phyloP scores from a whole-genome alignment of 2,329 filamentous ascomycete genomes.

The Exophiala bonariae region DNA sequence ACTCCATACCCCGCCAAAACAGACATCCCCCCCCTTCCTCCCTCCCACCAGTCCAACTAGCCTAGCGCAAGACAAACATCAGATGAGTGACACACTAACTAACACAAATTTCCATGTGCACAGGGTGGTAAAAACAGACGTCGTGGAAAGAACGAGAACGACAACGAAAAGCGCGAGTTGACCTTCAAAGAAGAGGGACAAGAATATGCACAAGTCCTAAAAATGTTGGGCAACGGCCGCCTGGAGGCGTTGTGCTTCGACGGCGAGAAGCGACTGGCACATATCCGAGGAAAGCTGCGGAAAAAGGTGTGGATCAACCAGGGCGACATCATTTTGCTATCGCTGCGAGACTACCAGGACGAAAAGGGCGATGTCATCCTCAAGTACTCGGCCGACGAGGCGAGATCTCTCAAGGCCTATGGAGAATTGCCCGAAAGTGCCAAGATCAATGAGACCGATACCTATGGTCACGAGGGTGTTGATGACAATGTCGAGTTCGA shows the following conservation, averaged over 20 bases:
- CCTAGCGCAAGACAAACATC: too few relatives aligned
- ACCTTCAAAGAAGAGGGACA: conserved; percentile 99
- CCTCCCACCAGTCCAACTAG: conserved; percentile 25
- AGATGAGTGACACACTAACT: too few relatives aligned
- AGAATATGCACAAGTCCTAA: conserved; percentile 83
- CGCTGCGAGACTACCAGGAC: conserved; percentile 88
- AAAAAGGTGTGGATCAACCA: conserved; percentile 99
- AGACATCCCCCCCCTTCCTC: background rate
- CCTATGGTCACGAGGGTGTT: conserved; percentile 85
- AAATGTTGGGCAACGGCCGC: conserved; percentile 95
- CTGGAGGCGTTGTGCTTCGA: conserved; percentile 95
- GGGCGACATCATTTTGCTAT: conserved; percentile 88
- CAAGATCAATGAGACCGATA: conserved; percentile 99
- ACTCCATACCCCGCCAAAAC: conserved; percentile 11
- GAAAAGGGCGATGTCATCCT: conserved; percentile 91
- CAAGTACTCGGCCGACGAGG: conserved; percentile 96
- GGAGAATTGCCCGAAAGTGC: conserved; percentile 95
- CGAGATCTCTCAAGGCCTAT: conserved; percentile 91
- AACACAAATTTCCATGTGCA: conserved; percentile 29
- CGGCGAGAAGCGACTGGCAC: conserved; percentile 79
- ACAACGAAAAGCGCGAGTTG: conserved; percentile 98
- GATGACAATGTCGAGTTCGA: conserved; percentile 99
- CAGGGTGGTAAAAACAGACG: conserved; percentile 97
- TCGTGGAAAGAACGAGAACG: conserved; percentile 98
- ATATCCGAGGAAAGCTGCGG: conserved; percentile 92